Base-by-base conservation (phyloP, 257 asterid genomes). In the Schizonepeta tenuifolia region DNA sequence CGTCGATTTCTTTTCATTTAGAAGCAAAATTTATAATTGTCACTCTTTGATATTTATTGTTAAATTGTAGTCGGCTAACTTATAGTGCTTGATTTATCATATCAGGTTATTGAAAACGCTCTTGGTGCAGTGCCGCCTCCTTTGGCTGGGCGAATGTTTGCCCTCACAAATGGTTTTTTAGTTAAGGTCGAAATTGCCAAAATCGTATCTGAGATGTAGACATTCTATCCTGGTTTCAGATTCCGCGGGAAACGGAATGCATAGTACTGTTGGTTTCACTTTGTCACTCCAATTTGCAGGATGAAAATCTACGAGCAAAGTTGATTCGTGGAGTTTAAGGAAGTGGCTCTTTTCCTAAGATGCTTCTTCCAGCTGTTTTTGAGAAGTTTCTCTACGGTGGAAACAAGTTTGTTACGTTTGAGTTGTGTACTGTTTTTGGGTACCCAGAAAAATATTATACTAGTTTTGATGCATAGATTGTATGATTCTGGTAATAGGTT, bases 51-150 rank as follows among this genome's bases (percentile, higher is more conserved):
- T 38, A 38, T 38, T 38, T 38, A 33, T n/a, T 24, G 62, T 18
- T 17, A 38, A 17, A 62, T 65, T 58, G 58, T 44, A 4, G 50
- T 65, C 4, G 50, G 67, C 63, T 54, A 69, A 70, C 15, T n/a
- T 47, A 21, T 28, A n/a, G 6, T 10, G 2, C 20, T 55, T 72
- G 18, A 22, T 38, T 38, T 38, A 73, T 77, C n/a, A n/a, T 38
- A 73, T 77, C 86, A 89, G 97, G 96, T 87, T 49, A 91, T 94
- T 68, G 83, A 89, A 73, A 84, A 89, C 65, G 99, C 97, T 15
- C 10, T 94, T 55, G 74, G 97, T 72, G 83, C 85, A 36, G 69
- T 94, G 79, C 79, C 93, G 1, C 88, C 89, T 26, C 93, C 97
- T 33, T 79, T 94, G 82, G 90, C 96, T 9, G 96, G 99, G 65